These are phyloP conservation scores for Tricholomella constricta DNA, from an alignment of 768 basidiomycete species.

Conservation along the genomic window DNA sequence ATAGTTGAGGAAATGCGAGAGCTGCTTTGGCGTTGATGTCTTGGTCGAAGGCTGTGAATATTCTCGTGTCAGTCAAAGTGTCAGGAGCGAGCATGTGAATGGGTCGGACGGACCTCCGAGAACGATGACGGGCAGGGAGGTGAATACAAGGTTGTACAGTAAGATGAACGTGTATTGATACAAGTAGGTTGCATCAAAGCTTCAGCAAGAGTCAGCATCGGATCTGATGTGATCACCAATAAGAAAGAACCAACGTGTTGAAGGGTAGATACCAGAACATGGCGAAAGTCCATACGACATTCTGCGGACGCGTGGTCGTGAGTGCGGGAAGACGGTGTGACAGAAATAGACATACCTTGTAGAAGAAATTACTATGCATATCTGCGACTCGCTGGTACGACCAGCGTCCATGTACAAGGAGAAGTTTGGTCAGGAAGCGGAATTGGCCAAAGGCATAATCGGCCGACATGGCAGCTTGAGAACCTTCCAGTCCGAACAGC, in stretches of 20 bases:
- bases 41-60: constrained; percentile 81
- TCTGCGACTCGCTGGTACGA: constrained; percentile 95
- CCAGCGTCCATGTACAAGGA: constrained; percentile 96
- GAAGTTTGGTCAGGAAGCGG: constrained; percentile 85
- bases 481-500: constrained; percentile 90
- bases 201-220: constrained; percentile 31
- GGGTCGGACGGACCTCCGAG: constrained; percentile 68
- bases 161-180: constrained; percentile 95
- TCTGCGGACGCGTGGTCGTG: constrained; percentile 42
- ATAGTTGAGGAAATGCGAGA: constrained; percentile 93
- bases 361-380: constrained; percentile 98
- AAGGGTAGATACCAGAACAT: constrained; percentile 94
- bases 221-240: background rate
- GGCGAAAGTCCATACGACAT: constrained; percentile 90
- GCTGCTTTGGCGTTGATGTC: constrained; percentile 90
- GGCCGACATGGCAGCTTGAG: constrained; percentile 98
- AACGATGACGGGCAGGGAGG: constrained; percentile 87
- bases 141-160: constrained; percentile 90
- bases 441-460: constrained; percentile 99
- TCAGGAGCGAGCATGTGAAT: background rate
- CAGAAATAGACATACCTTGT: constrained; percentile 63
- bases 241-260: constrained; percentile 60
- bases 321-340: constrained; percentile 1
- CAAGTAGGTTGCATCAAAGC: constrained; percentile 93
- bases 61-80: constrained; percentile 10